Base-by-base conservation (phyloP, 2,329 filamentous ascomycete species). In the Ophiosphaerella narmari region DNA sequence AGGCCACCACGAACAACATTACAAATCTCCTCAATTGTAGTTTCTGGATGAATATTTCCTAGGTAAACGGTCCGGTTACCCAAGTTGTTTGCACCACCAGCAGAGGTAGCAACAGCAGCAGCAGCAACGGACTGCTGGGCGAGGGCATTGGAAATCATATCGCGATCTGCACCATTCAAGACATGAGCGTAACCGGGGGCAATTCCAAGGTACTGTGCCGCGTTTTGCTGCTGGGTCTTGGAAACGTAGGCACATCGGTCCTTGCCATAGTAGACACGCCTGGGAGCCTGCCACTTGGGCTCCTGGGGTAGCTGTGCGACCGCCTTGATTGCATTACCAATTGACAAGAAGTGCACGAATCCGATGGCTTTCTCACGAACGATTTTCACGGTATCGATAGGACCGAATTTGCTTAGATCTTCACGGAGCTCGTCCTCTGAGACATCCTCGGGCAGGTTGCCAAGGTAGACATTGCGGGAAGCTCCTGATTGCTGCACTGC, bases 181-280 rank as follows among this genome's bases (percentile, higher is more conserved):
- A 97, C 93, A 73, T 97, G 92, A 16, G 94, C 92, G 68, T 97
- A 97, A 24, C 93, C 93, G 33, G 94, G 94, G 16, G 94, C 91
- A 66, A 99, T 99, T 47, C 94, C 94, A 21, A 99, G 83, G 73
- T 97, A 99, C 76, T 99, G 94, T 31, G 94, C 94, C 7, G 94
- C 94, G 67, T 99, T 99, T 77, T 99, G 94, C 78, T 99, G 94
- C 77, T 99, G 94, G 0, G 94, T 99, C 83, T 99, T 99, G 52
- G 94, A 99, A 44, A 99, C 93, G 67, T 99, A 99, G 14, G 94
- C 94, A 69, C 94, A 99, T 55, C 94, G 86, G 73, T 99, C 94
- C 80, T 99, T 99, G 75, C 94, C 94, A 67, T 99, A 99, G 82
- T 96, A 97, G 9, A 99, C 94, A 45, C 94, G 89, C 60, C 91